Evolutionary conservation across 345 rosid species (phyloP).

Genomic region (Raphanus raphanistrum): DNA sequence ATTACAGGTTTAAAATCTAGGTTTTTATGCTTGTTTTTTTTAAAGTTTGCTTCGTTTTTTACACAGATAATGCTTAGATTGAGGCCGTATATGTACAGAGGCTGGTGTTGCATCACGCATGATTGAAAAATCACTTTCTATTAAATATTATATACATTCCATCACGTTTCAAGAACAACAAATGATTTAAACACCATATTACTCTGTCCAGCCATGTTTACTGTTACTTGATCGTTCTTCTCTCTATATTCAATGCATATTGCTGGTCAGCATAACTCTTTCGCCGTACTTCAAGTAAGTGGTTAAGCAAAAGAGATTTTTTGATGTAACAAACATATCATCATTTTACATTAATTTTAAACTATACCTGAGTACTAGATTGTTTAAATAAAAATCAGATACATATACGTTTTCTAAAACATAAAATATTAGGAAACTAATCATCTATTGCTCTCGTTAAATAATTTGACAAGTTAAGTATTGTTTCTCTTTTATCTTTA

Average conservation of each 20-base stretch:
- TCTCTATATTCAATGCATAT: background rate
- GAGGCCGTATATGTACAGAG: background rate
- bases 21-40: no score
- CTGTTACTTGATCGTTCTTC: background rate
- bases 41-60: background rate
- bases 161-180: background rate
- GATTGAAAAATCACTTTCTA: background rate
- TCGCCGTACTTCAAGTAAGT: background rate
- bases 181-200: background rate
- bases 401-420: background rate
- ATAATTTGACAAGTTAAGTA: background rate
- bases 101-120: background rate
- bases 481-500: background rate
- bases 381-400: background rate
- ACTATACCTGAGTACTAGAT: background rate
- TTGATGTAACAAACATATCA: background rate
- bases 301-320: background rate
- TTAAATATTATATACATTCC: background rate
- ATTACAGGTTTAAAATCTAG: no score
- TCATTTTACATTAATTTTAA: background rate
- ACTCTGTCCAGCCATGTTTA: background rate
- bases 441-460: background rate
- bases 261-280: background rate
- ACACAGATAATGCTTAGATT: background rate
- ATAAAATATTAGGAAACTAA: background rate